Evolutionary conservation across 176 grass and related monocot genomes (phyloP).

Genomic region (Hyparrhenia diplandra): DNA sequence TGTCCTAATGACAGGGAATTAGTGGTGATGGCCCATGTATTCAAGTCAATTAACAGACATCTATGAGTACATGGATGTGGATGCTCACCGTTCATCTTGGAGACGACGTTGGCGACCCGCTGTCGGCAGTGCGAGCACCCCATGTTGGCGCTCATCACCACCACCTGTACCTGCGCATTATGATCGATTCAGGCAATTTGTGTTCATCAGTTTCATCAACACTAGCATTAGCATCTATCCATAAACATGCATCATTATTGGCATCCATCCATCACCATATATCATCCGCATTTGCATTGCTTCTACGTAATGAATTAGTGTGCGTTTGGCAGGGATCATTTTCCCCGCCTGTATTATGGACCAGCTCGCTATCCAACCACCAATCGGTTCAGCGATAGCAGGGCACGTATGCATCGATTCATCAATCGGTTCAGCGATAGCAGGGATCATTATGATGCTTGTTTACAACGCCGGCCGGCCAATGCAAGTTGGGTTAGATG

Average conservation of each 20-base stretch:
- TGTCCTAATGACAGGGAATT: background rate
- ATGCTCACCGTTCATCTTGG: slow-evolving; percentile 93
- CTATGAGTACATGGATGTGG: background rate
- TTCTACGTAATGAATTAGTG: slow-evolving; percentile 5
- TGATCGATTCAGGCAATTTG: background rate
- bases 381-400: background rate
- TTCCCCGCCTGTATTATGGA: background rate
- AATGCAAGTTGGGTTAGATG: slow-evolving; percentile 13
- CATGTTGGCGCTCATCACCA: slow-evolving; percentile 98
- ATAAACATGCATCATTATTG: background rate
- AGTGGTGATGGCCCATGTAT: background rate
- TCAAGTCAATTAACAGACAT: background rate
- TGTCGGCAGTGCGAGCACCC: slow-evolving; percentile 73
- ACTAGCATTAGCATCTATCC: background rate
- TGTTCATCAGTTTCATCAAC: background rate
- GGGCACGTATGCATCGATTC: too few relatives aligned
- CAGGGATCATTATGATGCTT: too few relatives aligned
- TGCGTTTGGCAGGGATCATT: background rate
- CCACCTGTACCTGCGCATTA: slow-evolving; percentile 73
- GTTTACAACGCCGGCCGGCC: background rate
- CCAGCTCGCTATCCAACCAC: background rate
- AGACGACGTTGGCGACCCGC: slow-evolving; percentile 80
- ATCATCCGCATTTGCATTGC: slow-evolving; percentile 5
- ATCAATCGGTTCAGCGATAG: too few relatives aligned
- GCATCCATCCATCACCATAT: background rate